Base-by-base conservation (phyloP, 352 stramenopile genomes). In the Elongisporangium prolatum region DNA sequence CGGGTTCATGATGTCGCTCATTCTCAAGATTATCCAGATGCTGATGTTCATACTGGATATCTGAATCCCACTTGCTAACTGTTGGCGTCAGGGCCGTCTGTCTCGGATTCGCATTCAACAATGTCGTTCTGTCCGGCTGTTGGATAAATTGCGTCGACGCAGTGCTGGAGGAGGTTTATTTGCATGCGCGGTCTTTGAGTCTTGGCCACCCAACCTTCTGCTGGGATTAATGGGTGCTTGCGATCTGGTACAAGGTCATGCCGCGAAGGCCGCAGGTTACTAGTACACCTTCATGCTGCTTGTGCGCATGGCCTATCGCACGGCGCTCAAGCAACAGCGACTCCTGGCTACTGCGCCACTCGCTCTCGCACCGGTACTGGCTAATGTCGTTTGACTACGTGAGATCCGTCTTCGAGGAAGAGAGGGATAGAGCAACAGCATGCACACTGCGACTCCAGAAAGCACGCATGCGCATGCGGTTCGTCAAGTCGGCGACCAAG, bases 121-220 rank as follows among this genome's bases (percentile, higher is more conserved):
- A 56, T 4, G 18, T 61, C 18, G 3, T 61, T 16, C 37, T 61
- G 21, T 25, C 56, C 9, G 21, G 54, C 9, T 21, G 17, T 18
- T 61, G 56, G 56, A 8, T 61, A 2, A 48, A 61, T 21, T 61
- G 48, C 14, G n/a, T 61, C 6, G 13, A 61, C 17, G 16, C 55
- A 11, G 25, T 21, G 16, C 48, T 61, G 13, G 55, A 56, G 10
- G 56, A 61, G n/a, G 24, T 48, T 9, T 24, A 20, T 21, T 56
- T 61, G 37, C 48, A 38, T 2, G 1, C 21, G 16, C 48, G 48
- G 6, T 17, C 8, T 3, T 3, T n/a, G 18, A 56, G 54, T 11
- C 21, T 56, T 9, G 8, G 14, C 11, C 20, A 20, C 7, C 25
- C 8, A 3, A 50, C 0, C 48, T 37, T 6, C 6, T 61, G 0